These are phyloP conservation scores for Williopsis jadinii DNA, from an alignment of 1,139 yeast species.

Conservation along the genomic window DNA sequence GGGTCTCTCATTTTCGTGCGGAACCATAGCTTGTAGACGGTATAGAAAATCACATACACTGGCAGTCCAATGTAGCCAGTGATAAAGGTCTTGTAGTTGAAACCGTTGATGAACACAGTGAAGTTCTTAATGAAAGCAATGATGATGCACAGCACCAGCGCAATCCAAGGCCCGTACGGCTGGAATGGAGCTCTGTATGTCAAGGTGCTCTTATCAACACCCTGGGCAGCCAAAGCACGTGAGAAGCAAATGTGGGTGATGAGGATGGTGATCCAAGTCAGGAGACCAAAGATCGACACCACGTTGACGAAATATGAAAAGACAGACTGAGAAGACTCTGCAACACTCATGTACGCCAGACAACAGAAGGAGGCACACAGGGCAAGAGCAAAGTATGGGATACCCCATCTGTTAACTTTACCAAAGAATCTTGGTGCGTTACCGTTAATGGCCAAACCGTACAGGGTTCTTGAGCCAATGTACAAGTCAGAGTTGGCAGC, in stretches of 20 bases:
- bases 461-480: conserved; percentile 63
- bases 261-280: conserved; percentile 62
- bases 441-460: conserved; percentile 55
- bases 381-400: conserved; percentile 48
- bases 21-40: conserved; percentile 52
- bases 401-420: conserved; percentile 57
- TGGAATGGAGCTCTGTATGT: conserved; percentile 60
- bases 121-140: conserved; percentile 67
- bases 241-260: conserved; percentile 57
- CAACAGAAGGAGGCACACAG: conserved; percentile 40
- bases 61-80: conserved; percentile 79
- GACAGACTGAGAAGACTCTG: conserved; percentile 46
- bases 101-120: conserved; percentile 54
- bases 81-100: conserved; percentile 57
- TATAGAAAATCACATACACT: conserved; percentile 44
- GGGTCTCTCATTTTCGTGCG: conserved; percentile 48
- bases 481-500: conserved; percentile 71
- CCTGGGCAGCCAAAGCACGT: conserved; percentile 63
- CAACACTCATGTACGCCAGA: conserved; percentile 56
- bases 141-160: conserved; percentile 47
- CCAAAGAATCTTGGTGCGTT: conserved; percentile 57
- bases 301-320: conserved; percentile 65
- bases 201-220: conserved; percentile 38
- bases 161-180: conserved; percentile 56
- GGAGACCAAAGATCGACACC: conserved; percentile 62